Conservation (phyloP, 192 early-diverging fungal species). For the Globomyces pollinis-pini region DNA sequence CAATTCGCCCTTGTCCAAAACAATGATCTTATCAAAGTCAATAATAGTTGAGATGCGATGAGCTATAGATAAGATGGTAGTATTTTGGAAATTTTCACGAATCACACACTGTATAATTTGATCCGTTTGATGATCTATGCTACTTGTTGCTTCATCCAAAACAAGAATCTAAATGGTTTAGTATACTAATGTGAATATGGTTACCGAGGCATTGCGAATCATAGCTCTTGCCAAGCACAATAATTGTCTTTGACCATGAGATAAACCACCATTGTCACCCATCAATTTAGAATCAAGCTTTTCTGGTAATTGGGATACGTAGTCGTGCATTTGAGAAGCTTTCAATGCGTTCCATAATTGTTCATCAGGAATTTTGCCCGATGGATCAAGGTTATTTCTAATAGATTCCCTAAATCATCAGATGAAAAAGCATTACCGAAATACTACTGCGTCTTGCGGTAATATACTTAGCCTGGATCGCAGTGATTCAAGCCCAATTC, state of each 20-base stretch:
- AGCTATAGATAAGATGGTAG: constrained; percentile 46
- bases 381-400: constrained; percentile 65
- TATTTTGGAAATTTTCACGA: constrained; percentile 27
- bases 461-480: constrained; percentile 45
- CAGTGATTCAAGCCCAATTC: constrained; percentile 52
- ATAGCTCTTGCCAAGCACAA: constrained; percentile 71
- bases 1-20: constrained; percentile 33
- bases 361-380: constrained; percentile 55
- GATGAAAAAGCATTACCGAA: too few species aligned
- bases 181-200: constrained; percentile 57
- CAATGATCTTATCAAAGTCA: constrained; percentile 34
- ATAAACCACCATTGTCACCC: constrained; percentile 56
- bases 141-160: constrained; percentile 30
- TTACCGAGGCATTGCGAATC: constrained; percentile 45
- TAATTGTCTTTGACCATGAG: constrained; percentile 75
- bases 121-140: constrained; percentile 23
- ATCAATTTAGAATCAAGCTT: constrained; percentile 69
- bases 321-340: constrained; percentile 31
- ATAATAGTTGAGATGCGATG: constrained; percentile 40
- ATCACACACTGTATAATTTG: constrained; percentile 22
- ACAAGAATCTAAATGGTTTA: constrained; percentile 27
- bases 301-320: constrained; percentile 10
- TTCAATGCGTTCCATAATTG: constrained; percentile 64
- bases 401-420: constrained; percentile 26
- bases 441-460: constrained; percentile 56